These are phyloP conservation scores for Colletotrichum higginsianum DNA, from an alignment of 2,329 filamentous ascomycete genomes.

Conservation along the genomic window DNA sequence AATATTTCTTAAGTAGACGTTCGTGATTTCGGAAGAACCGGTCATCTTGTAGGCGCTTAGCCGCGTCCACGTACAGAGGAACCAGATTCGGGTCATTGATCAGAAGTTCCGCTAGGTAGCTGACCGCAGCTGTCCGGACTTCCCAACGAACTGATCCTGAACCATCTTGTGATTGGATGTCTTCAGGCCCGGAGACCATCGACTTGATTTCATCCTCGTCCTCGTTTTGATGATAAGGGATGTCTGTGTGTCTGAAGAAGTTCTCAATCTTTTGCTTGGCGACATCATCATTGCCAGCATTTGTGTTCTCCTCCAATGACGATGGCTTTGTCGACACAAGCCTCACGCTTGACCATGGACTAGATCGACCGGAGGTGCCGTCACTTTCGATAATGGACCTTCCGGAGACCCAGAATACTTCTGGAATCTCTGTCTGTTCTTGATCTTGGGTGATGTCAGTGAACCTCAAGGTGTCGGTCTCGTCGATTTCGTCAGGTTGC, in stretches of 20 bases:
- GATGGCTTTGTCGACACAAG: conserved; percentile 1
- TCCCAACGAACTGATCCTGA: neutral
- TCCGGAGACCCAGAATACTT: too few relatives aligned
- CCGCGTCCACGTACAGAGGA: neutral
- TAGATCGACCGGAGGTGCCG: neutral
- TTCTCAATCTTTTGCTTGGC: neutral
- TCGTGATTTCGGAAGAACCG: neutral
- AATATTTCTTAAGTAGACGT: conserved; percentile 5
- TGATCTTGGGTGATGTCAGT: too few relatives aligned
- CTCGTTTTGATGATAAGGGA: neutral
- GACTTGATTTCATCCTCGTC: neutral
- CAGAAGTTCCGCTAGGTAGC: conserved; percentile 1
- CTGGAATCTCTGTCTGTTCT: too few relatives aligned
- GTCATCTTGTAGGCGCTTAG: rapidly evolving
- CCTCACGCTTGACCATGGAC: neutral
- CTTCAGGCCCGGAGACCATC: neutral
- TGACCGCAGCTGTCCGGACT: conserved; percentile 2
- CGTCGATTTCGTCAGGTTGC: too few relatives aligned
- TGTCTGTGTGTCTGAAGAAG: neutral
- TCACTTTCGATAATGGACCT: neutral
- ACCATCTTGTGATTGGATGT: conserved; percentile 9
- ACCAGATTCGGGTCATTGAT: rapidly evolving
- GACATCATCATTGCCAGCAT: rapidly evolving
- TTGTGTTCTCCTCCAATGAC: neutral
- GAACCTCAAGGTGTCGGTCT: too few relatives aligned